A percentile compares a stretch with the other conserved stretches of the same genome.
Evolutionary conservation across 345 rosid genomes (phyloP).

Genomic region (Erysimum cheiranthoides): DNA sequence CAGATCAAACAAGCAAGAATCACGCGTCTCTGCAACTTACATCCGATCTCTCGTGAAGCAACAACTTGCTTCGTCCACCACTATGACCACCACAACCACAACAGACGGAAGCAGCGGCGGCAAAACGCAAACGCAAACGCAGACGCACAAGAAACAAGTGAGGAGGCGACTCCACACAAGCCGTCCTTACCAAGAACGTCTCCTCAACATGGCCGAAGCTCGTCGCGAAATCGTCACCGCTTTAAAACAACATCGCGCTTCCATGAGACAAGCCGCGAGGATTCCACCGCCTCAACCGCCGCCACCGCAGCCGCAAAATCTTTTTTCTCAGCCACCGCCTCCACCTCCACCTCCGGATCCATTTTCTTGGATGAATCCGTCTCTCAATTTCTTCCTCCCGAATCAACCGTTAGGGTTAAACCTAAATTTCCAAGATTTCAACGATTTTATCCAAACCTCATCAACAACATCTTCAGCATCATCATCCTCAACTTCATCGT

Average conservation of each 20-base stretch:
- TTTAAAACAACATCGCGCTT: slow-evolving; percentile 85
- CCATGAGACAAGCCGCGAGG: slow-evolving; percentile 79
- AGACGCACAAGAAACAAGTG: slow-evolving; percentile 81
- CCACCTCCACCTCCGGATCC: slow-evolving; percentile 51
- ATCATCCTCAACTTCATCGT: slow-evolving; percentile 64
- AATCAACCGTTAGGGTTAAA: slow-evolving; percentile 75
- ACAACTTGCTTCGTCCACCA: slow-evolving; percentile 62
- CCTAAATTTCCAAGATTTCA: slow-evolving; percentile 86
- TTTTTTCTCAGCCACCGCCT: slow-evolving; percentile 39
- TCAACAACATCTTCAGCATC: slow-evolving; percentile 56
- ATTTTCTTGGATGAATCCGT: slow-evolving; percentile 49
- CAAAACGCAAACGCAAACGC: slow-evolving; percentile 55
- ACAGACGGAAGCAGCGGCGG: slow-evolving; percentile 31
- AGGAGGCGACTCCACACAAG: slow-evolving; percentile 95
- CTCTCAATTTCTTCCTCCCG: slow-evolving; percentile 60
- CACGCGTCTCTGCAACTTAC: slow-evolving; percentile 37
- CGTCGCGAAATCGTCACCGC: slow-evolving; percentile 97
- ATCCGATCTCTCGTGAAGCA: slow-evolving; percentile 43
- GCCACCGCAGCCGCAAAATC: slow-evolving; percentile 41
- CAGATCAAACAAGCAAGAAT: slow-evolving; percentile 35
- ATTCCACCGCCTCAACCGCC: slow-evolving; percentile 52
- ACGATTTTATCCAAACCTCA: slow-evolving; percentile 59
- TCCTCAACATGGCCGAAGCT: slow-evolving; percentile 98
- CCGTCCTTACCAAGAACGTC: slow-evolving; percentile 95
- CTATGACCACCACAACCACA: slow-evolving; percentile 46